A percentile compares a stretch with the other conserved stretches of the same genome.
These are phyloP conservation scores for Phaeolepiota aurea DNA, from an alignment of 768 basidiomycete genomes.

Conservation along the genomic window DNA sequence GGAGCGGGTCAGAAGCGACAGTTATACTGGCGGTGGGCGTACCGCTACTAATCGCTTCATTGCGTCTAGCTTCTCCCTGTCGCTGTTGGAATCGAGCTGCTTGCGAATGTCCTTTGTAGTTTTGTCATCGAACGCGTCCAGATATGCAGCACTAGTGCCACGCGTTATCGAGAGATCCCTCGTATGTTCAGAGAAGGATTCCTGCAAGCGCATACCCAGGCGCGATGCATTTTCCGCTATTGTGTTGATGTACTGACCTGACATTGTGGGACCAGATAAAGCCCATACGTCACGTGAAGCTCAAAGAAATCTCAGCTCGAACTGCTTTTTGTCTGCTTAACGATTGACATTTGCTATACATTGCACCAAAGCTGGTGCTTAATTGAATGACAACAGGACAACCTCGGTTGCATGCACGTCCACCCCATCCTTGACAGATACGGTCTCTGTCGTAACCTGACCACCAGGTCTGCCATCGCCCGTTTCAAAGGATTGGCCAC, in stretches of 20 bases:
- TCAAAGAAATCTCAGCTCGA: too few species aligned
- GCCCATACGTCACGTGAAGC: background rate
- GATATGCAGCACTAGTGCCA: constrained; percentile 46
- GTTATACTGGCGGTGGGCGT: constrained; percentile 19
- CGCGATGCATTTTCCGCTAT: constrained; percentile 81
- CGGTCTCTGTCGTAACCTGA: constrained; percentile 16
- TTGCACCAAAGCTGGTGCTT: too few species aligned
- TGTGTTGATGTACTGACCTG: constrained; percentile 34
- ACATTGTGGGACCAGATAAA: constrained; percentile 21
- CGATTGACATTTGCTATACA: too few species aligned
- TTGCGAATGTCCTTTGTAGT: constrained; percentile 66
- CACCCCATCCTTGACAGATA: constrained; percentile 25
- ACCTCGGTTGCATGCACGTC: constrained; percentile 41
- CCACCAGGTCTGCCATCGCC: constrained; percentile 32
- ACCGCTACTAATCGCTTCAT: constrained; percentile 94
- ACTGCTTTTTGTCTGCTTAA: too few species aligned
- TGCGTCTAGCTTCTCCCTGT: constrained; percentile 88
- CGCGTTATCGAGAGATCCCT: constrained; percentile 59
- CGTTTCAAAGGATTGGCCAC: constrained; percentile 52
- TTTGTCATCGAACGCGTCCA: constrained; percentile 74
- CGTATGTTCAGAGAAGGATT: constrained; percentile 75
- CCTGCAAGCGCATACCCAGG: constrained; percentile 76
- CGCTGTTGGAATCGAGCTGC: constrained; percentile 83
- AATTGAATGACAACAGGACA: constrained; percentile 29
- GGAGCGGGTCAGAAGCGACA: constrained; percentile 1